Evolutionary conservation across 768 basidiomycete species (phyloP), one percentile per base, ranked within the genome.

Genomic region (Tulasnella sp.): DNA sequence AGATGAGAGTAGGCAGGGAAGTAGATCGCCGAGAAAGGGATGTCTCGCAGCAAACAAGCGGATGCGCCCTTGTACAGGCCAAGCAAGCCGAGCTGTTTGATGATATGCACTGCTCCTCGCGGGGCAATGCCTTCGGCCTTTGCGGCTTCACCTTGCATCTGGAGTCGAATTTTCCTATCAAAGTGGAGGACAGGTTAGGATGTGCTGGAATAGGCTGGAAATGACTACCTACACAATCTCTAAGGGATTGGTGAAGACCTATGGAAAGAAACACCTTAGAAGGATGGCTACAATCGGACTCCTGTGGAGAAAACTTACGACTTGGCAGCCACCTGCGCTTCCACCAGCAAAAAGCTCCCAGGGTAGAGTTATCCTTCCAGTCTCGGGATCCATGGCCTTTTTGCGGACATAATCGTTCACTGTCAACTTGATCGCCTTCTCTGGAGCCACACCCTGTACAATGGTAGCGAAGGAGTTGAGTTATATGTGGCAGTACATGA

Each of bases 361-460:
- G n/a, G 60, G 59, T n/a, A 95, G 62, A 53, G 81, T 77, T 65
- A 99, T 99, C 48, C 89, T 76, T 10, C 95, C 95, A 8, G 95
- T 99, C 65, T 93, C 90, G 20, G 91, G 88, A 66, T 99, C 91
- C 67, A 79, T 93, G 8, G 81, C 79, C 45, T 77, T 75, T 22
- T 76, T 72, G 29, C 95, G 80, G 20, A 99, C 72, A 49, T 93
- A 67, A 62, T 95, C 93, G 68, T 96, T 98, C 42, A 99, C 83
- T 2, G 95, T 95, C 55, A 99, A 68, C 65, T 99, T 99, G 67
- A 99, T 95, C 9, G 95, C 95, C 70, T 95, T 95, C 66, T 95
- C 90, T 9, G 90, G 90, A 29, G 90, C 90, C 43, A 95, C 88
- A 54, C 90, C 90, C 89, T 92, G 9, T n/a, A 2, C 19, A 20